Evolutionary conservation across 2,329 filamentous ascomycete species (phyloP).

Genomic region (Fusarium redolens): DNA sequence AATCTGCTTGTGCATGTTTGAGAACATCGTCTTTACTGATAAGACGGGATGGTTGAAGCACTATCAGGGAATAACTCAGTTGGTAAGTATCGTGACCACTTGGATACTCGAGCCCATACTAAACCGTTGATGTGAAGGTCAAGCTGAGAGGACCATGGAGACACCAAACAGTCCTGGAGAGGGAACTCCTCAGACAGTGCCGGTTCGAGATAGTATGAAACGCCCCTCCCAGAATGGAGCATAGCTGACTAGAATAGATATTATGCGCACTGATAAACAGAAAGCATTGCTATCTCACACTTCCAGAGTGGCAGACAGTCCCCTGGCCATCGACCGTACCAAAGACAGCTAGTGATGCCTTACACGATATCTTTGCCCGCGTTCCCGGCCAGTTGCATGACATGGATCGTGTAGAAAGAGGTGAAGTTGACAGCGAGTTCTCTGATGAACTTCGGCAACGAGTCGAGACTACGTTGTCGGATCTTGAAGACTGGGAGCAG

Average conservation of each 20-base stretch:
- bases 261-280: constrained; percentile 5
- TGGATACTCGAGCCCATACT: neutral
- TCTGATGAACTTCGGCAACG: neutral
- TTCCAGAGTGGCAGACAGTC: neutral
- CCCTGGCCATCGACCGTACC: neutral
- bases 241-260: neutral
- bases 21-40: constrained; percentile 17
- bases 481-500: constrained; percentile 13
- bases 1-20: constrained; percentile 19
- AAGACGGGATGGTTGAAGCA: constrained; percentile 17
- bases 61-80: constrained; percentile 13
- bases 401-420: neutral
- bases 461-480: neutral
- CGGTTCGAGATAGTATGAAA: constrained; percentile 18
- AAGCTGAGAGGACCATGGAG: constrained; percentile 10
- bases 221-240: fast-evolving
- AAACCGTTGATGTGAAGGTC: neutral
- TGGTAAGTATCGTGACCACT: neutral
- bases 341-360: constrained; percentile 2
- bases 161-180: neutral
- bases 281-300: constrained; percentile 7
- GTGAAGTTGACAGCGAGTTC: neutral
- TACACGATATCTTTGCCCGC: constrained; percentile 16
- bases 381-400: constrained; percentile 12
- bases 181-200: constrained; percentile 19